Conservation (phyloP, 331 rosid genomes). For the Telfairia occidentalis region DNA sequence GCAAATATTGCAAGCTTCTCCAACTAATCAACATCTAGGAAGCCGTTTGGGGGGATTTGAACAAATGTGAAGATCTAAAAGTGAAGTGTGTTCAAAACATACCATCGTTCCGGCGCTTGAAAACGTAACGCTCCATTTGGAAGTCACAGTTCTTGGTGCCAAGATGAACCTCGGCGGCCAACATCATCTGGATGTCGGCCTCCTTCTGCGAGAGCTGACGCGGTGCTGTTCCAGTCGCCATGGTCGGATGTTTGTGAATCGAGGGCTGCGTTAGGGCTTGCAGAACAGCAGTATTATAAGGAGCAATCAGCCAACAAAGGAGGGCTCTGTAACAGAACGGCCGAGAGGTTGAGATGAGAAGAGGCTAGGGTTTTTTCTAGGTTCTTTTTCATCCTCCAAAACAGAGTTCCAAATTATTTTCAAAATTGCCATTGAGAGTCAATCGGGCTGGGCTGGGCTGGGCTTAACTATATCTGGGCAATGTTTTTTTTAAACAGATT, state of each 20-base stretch:
- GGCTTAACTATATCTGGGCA: not conserved
- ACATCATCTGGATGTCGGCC: conserved; percentile 70
- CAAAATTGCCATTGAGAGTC: not conserved
- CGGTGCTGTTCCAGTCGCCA: conserved; percentile 35
- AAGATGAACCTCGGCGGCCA: conserved; percentile 67
- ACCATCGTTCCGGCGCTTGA: conserved; percentile 86
- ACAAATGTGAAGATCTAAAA: not conserved
- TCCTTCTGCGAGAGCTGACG: conserved; percentile 68
- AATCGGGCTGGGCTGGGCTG: not conserved
- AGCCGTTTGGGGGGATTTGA: not conserved
- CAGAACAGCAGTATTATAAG: not conserved
- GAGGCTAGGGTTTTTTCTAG: not conserved
- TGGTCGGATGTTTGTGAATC: conserved; percentile 6
- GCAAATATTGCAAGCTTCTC: no score
- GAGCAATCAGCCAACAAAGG: not conserved
- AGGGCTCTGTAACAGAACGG: not conserved
- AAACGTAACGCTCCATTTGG: conserved; percentile 76
- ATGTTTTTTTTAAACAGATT: not conserved
- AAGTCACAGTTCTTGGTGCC: conserved; percentile 76
- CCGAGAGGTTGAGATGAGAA: not conserved
- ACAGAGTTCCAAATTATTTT: not conserved
- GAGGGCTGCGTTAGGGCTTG: not conserved
- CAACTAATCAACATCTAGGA: no score
- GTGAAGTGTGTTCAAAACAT: not conserved
- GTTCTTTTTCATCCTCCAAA: not conserved